Evolutionary conservation across 495 filamentous ascomycete genomes (phyloP).

Genomic region (Sordaria brevicollis): DNA sequence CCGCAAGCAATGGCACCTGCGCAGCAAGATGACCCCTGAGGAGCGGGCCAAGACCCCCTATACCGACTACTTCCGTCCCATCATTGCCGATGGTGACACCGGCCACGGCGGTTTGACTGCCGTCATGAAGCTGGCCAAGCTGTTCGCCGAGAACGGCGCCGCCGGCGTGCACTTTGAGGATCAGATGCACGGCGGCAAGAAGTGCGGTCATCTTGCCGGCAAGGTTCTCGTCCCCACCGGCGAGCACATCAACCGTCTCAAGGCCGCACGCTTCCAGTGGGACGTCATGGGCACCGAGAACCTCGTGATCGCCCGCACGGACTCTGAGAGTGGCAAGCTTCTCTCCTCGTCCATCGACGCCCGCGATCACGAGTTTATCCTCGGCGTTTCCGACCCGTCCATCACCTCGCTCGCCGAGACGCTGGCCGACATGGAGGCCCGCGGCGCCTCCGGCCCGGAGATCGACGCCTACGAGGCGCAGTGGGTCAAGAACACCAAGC

Average conservation of each 20-base stretch:
- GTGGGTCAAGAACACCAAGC: constrained; percentile 79
- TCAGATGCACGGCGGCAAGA: constrained; percentile 95
- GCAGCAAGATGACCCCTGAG: constrained; percentile 63
- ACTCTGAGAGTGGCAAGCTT: constrained; percentile 86
- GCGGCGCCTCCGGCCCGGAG: constrained; percentile 64
- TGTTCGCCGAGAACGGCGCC: constrained; percentile 97
- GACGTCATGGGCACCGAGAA: constrained; percentile 95
- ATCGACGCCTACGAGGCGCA: constrained; percentile 78
- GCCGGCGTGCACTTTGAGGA: constrained; percentile 97
- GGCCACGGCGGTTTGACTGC: constrained; percentile 86
- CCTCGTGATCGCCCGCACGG: constrained; percentile 86
- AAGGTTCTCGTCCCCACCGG: constrained; percentile 91
- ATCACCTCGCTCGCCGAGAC: constrained; percentile 74
- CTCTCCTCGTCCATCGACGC: constrained; percentile 85
- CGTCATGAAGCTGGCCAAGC: constrained; percentile 91
- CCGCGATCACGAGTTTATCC: constrained; percentile 92
- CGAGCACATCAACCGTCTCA: constrained; percentile 91
- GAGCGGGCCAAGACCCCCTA: constrained; percentile 68
- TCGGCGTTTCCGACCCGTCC: constrained; percentile 64
- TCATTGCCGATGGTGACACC: constrained; percentile 96
- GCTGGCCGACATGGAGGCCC: constrained; percentile 78
- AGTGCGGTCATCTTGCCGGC: constrained; percentile 93
- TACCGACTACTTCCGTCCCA: constrained; percentile 84
- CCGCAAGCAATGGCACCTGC: constrained; percentile 81
- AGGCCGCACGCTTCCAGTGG: constrained; percentile 93